phyloP scores from a whole-genome alignment of 2,329 filamentous ascomycete genomes.

The Paraconiothyrium sp. region DNA sequence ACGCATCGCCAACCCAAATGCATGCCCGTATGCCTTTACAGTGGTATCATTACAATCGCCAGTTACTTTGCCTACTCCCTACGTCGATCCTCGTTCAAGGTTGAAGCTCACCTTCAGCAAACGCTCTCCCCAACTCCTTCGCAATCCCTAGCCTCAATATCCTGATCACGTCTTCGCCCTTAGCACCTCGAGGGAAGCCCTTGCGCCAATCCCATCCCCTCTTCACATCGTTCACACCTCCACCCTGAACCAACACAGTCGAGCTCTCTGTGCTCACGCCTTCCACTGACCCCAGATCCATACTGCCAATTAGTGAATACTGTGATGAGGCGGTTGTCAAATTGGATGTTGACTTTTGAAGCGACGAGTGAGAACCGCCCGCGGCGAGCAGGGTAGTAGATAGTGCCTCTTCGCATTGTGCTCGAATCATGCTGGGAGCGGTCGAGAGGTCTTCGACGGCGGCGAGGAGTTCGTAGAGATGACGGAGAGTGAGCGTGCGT shows the following conservation, averaged over 20 bases:
- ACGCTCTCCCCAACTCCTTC: conserved; percentile 75
- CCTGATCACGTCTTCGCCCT: conserved; percentile 74
- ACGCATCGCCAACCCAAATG: not conserved
- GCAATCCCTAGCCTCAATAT: conserved; percentile 78
- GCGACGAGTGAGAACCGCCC: conserved; percentile 35
- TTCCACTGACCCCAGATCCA: conserved; percentile 67
- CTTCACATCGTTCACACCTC: conserved; percentile 53
- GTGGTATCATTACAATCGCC: conserved; percentile 12
- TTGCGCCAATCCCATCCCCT: conserved; percentile 79
- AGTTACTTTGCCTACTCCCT: not conserved
- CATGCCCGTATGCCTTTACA: conserved; percentile 1
- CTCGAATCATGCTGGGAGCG: conserved; percentile 75
- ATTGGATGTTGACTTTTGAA: conserved; percentile 68
- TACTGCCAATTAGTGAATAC: conserved; percentile 77
- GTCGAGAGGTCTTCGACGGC: conserved; percentile 83
- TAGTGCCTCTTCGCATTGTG: conserved; percentile 81
- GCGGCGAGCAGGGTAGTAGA: conserved; percentile 76
- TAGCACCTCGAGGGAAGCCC: conserved; percentile 65
- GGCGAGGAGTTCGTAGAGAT: conserved; percentile 79
- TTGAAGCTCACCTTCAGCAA: conserved; percentile 71
- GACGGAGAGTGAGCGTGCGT: conserved; percentile 71
- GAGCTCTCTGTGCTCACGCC: conserved; percentile 54
- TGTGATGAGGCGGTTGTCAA: conserved; percentile 64
- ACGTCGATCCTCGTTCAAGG: conserved; percentile 10
- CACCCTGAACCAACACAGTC: conserved; percentile 55